Conservation (phyloP, 2,329 filamentous ascomycete species). For the Cladorrhinum sp. region DNA sequence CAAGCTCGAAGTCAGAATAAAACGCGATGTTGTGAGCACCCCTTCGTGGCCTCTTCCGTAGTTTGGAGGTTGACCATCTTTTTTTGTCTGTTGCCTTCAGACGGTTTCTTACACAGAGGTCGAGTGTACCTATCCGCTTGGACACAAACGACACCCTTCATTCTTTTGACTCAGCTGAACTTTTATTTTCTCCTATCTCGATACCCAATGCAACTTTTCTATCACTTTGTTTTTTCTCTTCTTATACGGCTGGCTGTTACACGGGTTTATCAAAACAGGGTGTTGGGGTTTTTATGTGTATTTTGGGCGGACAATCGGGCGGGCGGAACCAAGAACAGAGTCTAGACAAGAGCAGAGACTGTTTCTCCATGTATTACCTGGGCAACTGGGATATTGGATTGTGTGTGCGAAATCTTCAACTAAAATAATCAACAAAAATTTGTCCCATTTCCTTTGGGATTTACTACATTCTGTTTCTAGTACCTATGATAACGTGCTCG, state of each 20-base stretch:
- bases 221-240: not conserved
- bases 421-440: too few relatives aligned
- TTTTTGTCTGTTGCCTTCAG: not conserved
- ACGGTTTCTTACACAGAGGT: not conserved
- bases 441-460: too few relatives aligned
- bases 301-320: not conserved
- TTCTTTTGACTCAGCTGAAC: not conserved
- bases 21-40: not conserved
- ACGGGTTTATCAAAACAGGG: not conserved
- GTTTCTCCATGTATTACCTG: not conserved
- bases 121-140: not conserved
- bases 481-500: too few relatives aligned
- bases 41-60: not conserved
- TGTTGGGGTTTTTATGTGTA: not conserved
- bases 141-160: not conserved
- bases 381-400: not conserved
- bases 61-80: not conserved
- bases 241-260: not conserved
- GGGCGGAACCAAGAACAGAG: not conserved
- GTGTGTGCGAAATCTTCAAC: too few relatives aligned
- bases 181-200: not conserved
- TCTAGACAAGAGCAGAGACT: not conserved
- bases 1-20: not conserved
- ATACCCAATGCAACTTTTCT: not conserved
- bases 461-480: too few relatives aligned